Base-by-base conservation (phyloP, 2,329 filamentous ascomycete species). In the Neonectria magnoliae region DNA sequence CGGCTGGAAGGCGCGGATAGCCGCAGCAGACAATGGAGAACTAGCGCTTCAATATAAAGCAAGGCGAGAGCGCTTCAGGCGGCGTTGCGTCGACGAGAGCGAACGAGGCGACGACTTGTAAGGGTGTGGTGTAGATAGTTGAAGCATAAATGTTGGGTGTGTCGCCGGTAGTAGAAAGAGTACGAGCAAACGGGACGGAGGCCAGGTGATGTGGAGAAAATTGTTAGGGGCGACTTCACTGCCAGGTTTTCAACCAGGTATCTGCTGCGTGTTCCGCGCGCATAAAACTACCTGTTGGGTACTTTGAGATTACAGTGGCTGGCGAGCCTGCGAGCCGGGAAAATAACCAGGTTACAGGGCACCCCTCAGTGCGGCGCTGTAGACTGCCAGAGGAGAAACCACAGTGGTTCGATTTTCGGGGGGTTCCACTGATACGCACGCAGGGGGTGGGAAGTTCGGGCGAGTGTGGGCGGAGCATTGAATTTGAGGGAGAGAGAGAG, bases 141-240 rank as follows among this genome's bases (percentile, higher is more conserved):
- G 33, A 72, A 64, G 60, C 62, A 62, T 60, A 68, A 60, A 54
- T 62, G 60, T 69, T 59, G 62, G 59, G 68, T 63, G 38, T 20
- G 48, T 38, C 33, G 41, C 27, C 42, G n/a, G 14, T 13, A 27
- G 20, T 13, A 27, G n/a, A 31, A n/a, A 54, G 33, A 20, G 33
- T 18, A 18, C 9, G 33, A 48, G 20, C 25, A 44, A 54, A 58
- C 57, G 71, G 48, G 60, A 58, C 57, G 71, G 68, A 71, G 62
- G 68, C 66, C 72, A 73, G 71, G 69, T 69, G 71, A 71, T 71
- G 73, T 64, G 72, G 68, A 74, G 69, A 71, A 38, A 70, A 75
- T 65, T 75, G 69, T 68, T 71, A 68, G 66, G 48, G 55, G 22
- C 14, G 48, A 51, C 48, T 51, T 51, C 27, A 33, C 16, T 5